A percentile compares a stretch with the other conserved stretches of the same genome.
Evolutionary conservation across 441 rosid species (phyloP).

Genomic region (Bocquillonia castaneifolia): DNA sequence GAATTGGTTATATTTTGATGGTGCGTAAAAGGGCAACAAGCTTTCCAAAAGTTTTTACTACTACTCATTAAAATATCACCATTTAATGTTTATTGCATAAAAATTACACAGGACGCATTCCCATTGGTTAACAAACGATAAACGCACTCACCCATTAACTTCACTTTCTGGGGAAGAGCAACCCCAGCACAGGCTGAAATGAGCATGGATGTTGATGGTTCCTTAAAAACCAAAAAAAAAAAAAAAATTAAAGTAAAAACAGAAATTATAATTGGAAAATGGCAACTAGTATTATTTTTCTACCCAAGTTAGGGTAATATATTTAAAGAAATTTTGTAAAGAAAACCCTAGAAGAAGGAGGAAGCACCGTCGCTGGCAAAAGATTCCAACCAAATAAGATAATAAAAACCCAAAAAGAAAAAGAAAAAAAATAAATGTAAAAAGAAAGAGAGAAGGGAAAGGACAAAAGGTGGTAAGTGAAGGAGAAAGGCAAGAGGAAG

Average conservation of each 20-base stretch:
- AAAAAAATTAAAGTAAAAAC: not conserved
- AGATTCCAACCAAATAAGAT: slow-evolving; percentile 29
- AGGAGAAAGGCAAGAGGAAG: slow-evolving; percentile 12
- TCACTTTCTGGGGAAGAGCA: slow-evolving; percentile 19
- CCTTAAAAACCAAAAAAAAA: slow-evolving; percentile 6
- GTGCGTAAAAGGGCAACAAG: slow-evolving; percentile 26
- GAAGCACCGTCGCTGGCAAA: slow-evolving; percentile 4
- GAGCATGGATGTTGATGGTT: slow-evolving; percentile 23
- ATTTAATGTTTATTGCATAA: slow-evolving; percentile 14
- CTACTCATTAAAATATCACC: slow-evolving; percentile 5
- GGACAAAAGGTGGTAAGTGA: slow-evolving; percentile 26
- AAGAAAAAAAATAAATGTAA: not conserved
- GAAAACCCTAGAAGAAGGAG: slow-evolving; percentile 23
- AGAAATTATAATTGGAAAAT: not conserved
- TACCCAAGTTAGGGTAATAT: not conserved
- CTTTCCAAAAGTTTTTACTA: slow-evolving; percentile 13
- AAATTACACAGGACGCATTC: slow-evolving; percentile 23
- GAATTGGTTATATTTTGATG: slow-evolving; percentile 14
- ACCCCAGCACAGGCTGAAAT: slow-evolving; percentile 17
- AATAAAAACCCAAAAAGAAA: slow-evolving; percentile 18
- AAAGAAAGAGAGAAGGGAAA: slow-evolving; percentile 12
- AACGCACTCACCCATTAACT: slow-evolving; percentile 7
- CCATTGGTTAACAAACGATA: slow-evolving; percentile 8
- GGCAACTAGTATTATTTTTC: slow-evolving; percentile 11
- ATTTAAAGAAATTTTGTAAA: slow-evolving; percentile 8